Conservation (phyloP, 139 green algal genomes). For the Trebouxia sp. region DNA sequence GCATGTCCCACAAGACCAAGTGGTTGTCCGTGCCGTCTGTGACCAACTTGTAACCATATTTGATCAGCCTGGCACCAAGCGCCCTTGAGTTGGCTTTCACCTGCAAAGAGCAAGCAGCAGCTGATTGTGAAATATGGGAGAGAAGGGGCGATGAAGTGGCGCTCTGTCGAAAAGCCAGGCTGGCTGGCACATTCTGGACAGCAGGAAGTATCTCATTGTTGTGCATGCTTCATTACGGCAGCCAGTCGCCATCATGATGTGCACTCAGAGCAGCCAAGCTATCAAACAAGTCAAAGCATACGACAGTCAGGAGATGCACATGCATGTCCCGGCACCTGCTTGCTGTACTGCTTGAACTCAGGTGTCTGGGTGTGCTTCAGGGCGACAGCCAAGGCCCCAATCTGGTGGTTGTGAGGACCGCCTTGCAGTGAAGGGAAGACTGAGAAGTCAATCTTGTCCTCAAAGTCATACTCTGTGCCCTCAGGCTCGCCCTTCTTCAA, state of each 20-base stretch:
- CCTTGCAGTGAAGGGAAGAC: slow-evolving; percentile 88
- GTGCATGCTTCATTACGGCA: not conserved
- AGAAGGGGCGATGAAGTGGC: too few species aligned
- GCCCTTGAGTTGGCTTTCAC: slow-evolving; percentile 73
- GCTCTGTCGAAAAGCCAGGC: too few species aligned
- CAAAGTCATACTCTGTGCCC: slow-evolving; percentile 71
- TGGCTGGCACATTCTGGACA: too few species aligned
- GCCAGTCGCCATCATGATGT: not conserved
- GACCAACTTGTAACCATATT: slow-evolving; percentile 78
- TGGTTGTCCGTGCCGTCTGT: slow-evolving; percentile 90
- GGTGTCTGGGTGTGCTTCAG: slow-evolving; percentile 69
- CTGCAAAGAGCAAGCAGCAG: slow-evolving; percentile 40
- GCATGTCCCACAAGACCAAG: slow-evolving; percentile 87
- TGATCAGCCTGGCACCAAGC: slow-evolving; percentile 62
- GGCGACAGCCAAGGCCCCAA: slow-evolving; percentile 79
- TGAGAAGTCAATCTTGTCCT: slow-evolving; percentile 86
- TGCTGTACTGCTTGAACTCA: slow-evolving; percentile 65
- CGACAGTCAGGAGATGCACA: not conserved
- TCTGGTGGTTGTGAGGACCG: slow-evolving; percentile 91
- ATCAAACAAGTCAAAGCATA: not conserved
- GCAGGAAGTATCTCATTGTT: too few species aligned
- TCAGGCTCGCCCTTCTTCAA: slow-evolving; percentile 60
- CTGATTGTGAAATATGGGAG: not conserved
- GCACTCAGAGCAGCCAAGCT: not conserved
- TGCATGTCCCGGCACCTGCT: slow-evolving; percentile 36